Evolutionary conservation across 208 protist species (phyloP), one percentile per base, ranked within the genome.

Genomic region (Leptomonas pyrrhocoris): DNA sequence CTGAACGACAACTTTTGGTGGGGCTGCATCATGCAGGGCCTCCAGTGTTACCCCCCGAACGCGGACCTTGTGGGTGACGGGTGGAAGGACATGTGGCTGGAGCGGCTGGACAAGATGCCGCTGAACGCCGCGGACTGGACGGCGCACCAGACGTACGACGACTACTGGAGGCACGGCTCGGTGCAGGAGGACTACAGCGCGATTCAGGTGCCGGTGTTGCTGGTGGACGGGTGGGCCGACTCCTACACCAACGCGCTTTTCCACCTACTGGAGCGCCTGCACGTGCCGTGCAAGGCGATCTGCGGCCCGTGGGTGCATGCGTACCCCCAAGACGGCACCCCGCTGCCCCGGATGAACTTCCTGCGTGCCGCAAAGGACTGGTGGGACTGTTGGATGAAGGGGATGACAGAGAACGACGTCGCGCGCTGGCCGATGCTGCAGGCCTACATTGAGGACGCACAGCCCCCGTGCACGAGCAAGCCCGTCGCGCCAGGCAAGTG

Each of bases 1-100:
- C 79, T 90, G n/a, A 81, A 79, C 70, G 81, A 90, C 59, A 90
- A 86, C 68, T 87, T 88, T 46, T 91, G 85, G 83, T 91, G 82
- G 85, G 85, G 85, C 21, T 80, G 71, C 51, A 74, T 91, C 54
- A 85, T 91, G 85, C 74, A 88, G 54, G 85, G 79, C 23, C 86
- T 80, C 50, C 72, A 78, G 67, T 85, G 77, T 19, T 72, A 65
- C 31, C 85, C 82, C 15, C 71, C 79, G 16, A 79, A 91, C 53
- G 68, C 55, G 46, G 72, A 54, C 30, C 62, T 83, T 53, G 80
- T 91, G 25, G 85, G 82, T 9, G 70, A 84, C 8, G 51, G 58
- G 23, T 83, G 77, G 83, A 79, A 82, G 74, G 70, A 76, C 45
- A 62, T 75, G 76, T 88, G 82, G 78, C 55, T 91, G 45, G 57